phyloP scores from a whole-genome alignment of 106 monocot species.

The Platanthera zijinensis region DNA sequence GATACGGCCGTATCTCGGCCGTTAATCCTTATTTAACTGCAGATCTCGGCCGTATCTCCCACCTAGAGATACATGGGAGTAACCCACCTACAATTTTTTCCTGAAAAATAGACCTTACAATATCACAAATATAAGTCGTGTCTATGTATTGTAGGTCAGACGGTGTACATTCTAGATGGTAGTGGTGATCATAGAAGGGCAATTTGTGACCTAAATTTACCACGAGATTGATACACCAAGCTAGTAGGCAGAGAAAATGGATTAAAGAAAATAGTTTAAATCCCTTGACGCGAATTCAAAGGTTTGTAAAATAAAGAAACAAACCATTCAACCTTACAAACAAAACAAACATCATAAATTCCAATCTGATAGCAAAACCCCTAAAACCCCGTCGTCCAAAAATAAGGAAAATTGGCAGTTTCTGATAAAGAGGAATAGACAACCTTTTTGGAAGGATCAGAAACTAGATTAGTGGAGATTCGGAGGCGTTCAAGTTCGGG shows the following conservation, averaged over 20 bases:
- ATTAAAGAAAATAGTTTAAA: neutral
- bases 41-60: too few species aligned
- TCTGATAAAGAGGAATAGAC: neutral
- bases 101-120: neutral
- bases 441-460: slow-evolving; percentile 16
- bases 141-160: neutral
- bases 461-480: slow-evolving; percentile 9
- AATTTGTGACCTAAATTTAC: neutral
- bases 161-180: neutral
- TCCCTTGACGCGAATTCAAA: neutral
- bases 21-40: too few species aligned
- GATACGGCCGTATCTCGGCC: too few species aligned
- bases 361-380: neutral
- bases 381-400: neutral
- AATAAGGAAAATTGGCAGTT: neutral
- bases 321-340: neutral
- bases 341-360: neutral
- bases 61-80: too few species aligned
- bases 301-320: neutral
- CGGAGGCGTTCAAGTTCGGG: slow-evolving; percentile 13
- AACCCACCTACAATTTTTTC: too few species aligned
- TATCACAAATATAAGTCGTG: neutral
- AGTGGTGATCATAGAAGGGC: neutral
- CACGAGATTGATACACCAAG: neutral
- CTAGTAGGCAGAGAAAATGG: neutral